phyloP scores from a whole-genome alignment of 345 rosid species.

The Leavenworthia alabamica region DNA sequence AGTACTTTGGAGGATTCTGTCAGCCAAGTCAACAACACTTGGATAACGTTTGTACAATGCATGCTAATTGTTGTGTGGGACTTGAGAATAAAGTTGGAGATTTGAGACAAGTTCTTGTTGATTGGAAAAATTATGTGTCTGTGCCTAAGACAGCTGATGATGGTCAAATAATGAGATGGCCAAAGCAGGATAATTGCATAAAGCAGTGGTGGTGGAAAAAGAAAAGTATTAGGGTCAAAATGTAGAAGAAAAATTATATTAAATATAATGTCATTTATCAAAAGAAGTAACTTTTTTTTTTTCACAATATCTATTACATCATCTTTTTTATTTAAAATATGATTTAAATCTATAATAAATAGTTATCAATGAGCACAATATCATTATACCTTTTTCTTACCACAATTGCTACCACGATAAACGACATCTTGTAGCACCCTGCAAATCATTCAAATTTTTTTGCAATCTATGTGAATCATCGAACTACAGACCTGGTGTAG shows the following conservation, averaged over 20 bases:
- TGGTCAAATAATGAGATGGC: neutral
- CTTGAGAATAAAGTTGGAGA: slow-evolving; percentile 45
- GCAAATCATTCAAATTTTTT: too few relatives aligned
- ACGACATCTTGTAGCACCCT: too few relatives aligned
- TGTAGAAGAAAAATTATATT: neutral
- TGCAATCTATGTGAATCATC: too few relatives aligned
- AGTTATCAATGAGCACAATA: too few relatives aligned
- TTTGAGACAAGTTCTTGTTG: slow-evolving; percentile 43
- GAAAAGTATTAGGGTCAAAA: neutral
- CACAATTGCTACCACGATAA: too few relatives aligned
- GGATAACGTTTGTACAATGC: slow-evolving; percentile 61
- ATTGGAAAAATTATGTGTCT: slow-evolving; percentile 44
- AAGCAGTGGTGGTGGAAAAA: slow-evolving; percentile 5
- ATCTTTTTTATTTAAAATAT: too few relatives aligned
- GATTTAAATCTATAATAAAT: too few relatives aligned
- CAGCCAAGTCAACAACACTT: slow-evolving; percentile 38
- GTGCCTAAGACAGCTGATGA: neutral
- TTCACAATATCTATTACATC: too few relatives aligned
- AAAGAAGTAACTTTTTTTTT: too few relatives aligned
- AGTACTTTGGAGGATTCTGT: slow-evolving; percentile 64
- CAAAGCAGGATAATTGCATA: slow-evolving; percentile 1
- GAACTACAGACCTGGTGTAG: too few relatives aligned
- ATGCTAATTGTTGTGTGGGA: slow-evolving; percentile 77
- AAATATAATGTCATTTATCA: neutral
- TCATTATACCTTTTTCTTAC: too few relatives aligned